Base-by-base conservation (phyloP, 2,329 filamentous ascomycete genomes). In the Myriosclerotinia scirpicola region DNA sequence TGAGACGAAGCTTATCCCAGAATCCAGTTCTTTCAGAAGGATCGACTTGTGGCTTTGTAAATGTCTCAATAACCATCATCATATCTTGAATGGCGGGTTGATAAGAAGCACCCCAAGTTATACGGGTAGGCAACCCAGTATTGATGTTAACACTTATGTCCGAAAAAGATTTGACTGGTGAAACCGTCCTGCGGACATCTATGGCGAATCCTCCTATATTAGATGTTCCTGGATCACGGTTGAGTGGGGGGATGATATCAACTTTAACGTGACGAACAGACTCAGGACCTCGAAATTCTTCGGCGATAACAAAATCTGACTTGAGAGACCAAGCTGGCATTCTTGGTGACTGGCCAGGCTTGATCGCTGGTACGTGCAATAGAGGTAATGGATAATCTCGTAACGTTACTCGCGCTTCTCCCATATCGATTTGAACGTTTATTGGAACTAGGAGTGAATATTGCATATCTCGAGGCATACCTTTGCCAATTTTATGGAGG, bases 61-160 rank as follows among this genome's bases (percentile, higher is more conserved):
- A 98, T 2, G 91, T 94, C 78, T 99, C 95, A 69, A 99, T 91
- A 36, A 93, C 93, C 85, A 98, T 97, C 95, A 99, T 99, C 90
- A 98, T 97, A 75, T 99, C 96, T 77, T 99, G 95, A 59, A 99
- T 94, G 1, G 94, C 94, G 38, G 96, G 95, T 75, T 99, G 96
- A 75, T 98, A 99, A 2, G 93, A 97, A 55, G 95, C 93, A 9
- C 93, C 93, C 96, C 95, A 99, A 0, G 94, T 97, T 64, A 99
- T 94, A 54, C 91, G 88, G 0, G 95, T 99, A 2, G 96, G 92
- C 67, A 94, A 87, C 64, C 89, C 90, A 2, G 94, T 97, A 77
- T 98, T 97, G 77, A 99, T 93, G 70, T 97, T 91, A 73, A 99
- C 84, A 44, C 85, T 87, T 78, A 97, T 93, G 75, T 98, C 90